Evolutionary conservation across 2,329 filamentous ascomycete species (phyloP).

Genomic region (Calonectria fujianensis): DNA sequence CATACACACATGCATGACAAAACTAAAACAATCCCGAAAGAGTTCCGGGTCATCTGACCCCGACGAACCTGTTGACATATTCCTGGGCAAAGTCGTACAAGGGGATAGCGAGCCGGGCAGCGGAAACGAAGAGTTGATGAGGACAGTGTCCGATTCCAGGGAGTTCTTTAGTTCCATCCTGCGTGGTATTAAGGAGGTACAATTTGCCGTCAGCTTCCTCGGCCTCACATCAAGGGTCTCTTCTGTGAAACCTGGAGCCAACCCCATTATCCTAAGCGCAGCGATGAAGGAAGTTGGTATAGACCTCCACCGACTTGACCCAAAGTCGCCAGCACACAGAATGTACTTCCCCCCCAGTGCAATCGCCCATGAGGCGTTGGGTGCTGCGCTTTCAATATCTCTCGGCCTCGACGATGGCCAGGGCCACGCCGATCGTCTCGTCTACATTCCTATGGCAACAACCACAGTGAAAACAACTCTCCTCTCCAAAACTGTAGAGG

Average conservation of each 20-base stretch:
- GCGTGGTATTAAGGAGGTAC: constrained; percentile 95
- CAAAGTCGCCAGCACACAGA: constrained; percentile 93
- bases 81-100: constrained; percentile 83
- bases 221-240: constrained; percentile 88
- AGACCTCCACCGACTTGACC: constrained; percentile 92
- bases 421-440: constrained; percentile 87
- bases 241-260: constrained; percentile 78
- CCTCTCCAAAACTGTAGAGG: constrained; percentile 93
- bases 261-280: constrained; percentile 87
- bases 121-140: constrained; percentile 80
- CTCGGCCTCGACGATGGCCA: constrained; percentile 94
- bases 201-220: constrained; percentile 94
- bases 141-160: constrained; percentile 92
- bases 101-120: constrained; percentile 83
- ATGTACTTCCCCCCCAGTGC: constrained; percentile 98
- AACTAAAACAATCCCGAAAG: constrained; percentile 68
- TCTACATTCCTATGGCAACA: constrained; percentile 98
- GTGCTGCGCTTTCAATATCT: constrained; percentile 93
- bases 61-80: constrained; percentile 74
- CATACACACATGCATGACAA: constrained; percentile 77
- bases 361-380: constrained; percentile 93
- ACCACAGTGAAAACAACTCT: constrained; percentile 95
- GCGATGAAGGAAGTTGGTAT: constrained; percentile 98
- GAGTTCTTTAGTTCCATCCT: constrained; percentile 94
- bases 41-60: constrained; percentile 60